Evolutionary conservation across 2,329 filamentous ascomycete species (phyloP).

Genomic region (Huntiella moniliformis): DNA sequence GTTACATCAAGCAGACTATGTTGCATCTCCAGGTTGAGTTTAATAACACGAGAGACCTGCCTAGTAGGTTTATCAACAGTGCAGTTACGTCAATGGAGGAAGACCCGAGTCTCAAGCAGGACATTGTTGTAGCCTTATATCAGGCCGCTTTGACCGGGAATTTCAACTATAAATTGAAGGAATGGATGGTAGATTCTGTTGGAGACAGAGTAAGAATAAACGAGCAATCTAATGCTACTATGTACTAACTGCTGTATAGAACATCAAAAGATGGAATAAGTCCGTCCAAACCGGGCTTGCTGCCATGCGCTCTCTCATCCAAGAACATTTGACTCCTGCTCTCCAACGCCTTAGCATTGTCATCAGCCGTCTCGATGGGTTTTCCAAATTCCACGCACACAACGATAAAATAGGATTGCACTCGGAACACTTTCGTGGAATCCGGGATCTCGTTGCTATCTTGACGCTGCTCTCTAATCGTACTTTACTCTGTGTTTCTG

Average conservation of each 20-base stretch:
- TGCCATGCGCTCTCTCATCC: constrained; percentile 55
- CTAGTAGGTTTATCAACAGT: constrained; percentile 46
- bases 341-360: constrained; percentile 69
- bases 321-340: constrained; percentile 76
- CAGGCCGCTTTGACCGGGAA: constrained; percentile 73
- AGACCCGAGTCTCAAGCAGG: constrained; percentile 41
- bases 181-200: constrained; percentile 77
- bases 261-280: constrained; percentile 90
- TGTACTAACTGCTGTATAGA: constrained; percentile 27
- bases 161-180: constrained; percentile 53
- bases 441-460: constrained; percentile 54
- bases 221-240: constrained; percentile 7
- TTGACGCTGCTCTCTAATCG: constrained; percentile 60
- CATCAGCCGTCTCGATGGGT: constrained; percentile 62
- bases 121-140: constrained; percentile 60
- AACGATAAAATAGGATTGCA: constrained; percentile 49
- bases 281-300: constrained; percentile 61
- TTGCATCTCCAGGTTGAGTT: constrained; percentile 66
- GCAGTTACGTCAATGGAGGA: constrained; percentile 45
- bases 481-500: constrained; percentile 49
- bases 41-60: constrained; percentile 64
- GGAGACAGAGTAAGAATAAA: constrained; percentile 46
- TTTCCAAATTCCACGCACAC: constrained; percentile 60
- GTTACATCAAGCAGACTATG: constrained; percentile 69
- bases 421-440: constrained; percentile 39